Evolutionary conservation across 768 basidiomycete genomes (phyloP).

Genomic region (Sarcomyxa edulis): DNA sequence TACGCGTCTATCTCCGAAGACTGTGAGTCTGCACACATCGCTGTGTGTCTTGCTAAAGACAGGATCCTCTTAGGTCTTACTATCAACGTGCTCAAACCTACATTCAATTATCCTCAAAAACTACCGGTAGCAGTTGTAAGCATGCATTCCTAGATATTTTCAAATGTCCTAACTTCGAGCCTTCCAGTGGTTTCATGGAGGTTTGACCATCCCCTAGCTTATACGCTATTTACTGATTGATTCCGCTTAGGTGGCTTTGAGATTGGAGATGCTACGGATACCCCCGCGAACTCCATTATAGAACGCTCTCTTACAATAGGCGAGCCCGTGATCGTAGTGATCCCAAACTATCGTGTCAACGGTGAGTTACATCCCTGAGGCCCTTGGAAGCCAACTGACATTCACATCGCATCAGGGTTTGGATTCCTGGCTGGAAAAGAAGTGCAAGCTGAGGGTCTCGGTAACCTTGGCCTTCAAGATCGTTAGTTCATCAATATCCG

Average conservation of each 20-base stretch:
- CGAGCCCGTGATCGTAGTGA: constrained; percentile 31
- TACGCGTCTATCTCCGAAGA: constrained; percentile 19
- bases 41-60: constrained; percentile 1
- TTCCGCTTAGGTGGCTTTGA: constrained; percentile 34
- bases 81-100: constrained; percentile 35
- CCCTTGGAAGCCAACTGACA: constrained; percentile 1
- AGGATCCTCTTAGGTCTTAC: constrained; percentile 27
- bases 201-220: constrained; percentile 6
- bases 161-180: constrained; percentile 7
- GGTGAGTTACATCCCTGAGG: too few species aligned
- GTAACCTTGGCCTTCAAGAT: constrained; percentile 48
- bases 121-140: constrained; percentile 38
- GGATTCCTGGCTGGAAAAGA: constrained; percentile 38
- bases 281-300: constrained; percentile 20
- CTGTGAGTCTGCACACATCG: constrained; percentile 13
- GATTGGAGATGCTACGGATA: constrained; percentile 18
- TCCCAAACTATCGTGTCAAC: constrained; percentile 31
- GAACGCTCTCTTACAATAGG: constrained; percentile 21
- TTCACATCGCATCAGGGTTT: constrained; percentile 17
- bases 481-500: constrained; percentile 23
- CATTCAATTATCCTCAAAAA: constrained; percentile 16
- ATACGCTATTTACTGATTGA: not conserved
- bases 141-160: constrained; percentile 12
- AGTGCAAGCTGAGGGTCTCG: constrained; percentile 30
- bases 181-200: constrained; percentile 26